Percentiles rank a stretch among this genome's conserved stretches.
These are phyloP conservation scores for Cyclospora cayetanensis DNA, from an alignment of 169 alveolate genomes.

Conservation along the genomic window DNA sequence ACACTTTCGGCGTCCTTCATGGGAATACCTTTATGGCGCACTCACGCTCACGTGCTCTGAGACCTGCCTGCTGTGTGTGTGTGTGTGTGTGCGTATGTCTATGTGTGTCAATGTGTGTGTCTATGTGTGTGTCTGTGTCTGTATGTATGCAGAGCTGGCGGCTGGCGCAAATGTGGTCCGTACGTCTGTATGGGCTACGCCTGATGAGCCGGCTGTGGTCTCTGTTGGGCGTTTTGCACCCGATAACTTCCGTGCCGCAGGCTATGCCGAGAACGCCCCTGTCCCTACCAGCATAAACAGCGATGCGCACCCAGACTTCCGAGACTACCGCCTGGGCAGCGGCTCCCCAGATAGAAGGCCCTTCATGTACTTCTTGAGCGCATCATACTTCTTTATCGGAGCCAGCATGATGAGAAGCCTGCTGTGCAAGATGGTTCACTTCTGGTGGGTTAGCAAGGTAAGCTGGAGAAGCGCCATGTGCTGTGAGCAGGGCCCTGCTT, in stretches of 20 bases:
- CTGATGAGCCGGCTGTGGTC: slow-evolving; percentile 89
- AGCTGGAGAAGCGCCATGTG: no score
- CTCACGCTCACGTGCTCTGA: neutral
- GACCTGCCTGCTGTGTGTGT: neutral
- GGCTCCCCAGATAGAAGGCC: slow-evolving; percentile 87
- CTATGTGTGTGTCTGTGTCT: neutral
- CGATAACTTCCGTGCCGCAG: slow-evolving; percentile 89
- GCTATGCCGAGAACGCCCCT: slow-evolving; percentile 85
- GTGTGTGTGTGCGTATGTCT: slow-evolving; percentile 21
- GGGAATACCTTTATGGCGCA: neutral
- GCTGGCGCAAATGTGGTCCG: slow-evolving; percentile 89
- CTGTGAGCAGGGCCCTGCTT: no score
- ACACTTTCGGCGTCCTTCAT: no score
- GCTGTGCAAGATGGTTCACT: slow-evolving; percentile 84
- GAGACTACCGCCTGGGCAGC: slow-evolving; percentile 85
- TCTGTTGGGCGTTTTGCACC: slow-evolving; percentile 86
- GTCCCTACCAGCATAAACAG: slow-evolving; percentile 86
- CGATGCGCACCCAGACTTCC: slow-evolving; percentile 87
- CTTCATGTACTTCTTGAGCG: slow-evolving; percentile 84
- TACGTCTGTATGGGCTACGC: slow-evolving; percentile 88
- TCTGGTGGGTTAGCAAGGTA: slow-evolving; percentile 84
- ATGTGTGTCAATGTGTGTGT: neutral
- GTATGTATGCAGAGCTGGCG: slow-evolving; percentile 81
- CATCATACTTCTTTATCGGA: slow-evolving; percentile 82
- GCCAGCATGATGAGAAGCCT: slow-evolving; percentile 83